A percentile compares a stretch with the other conserved stretches of the same genome.
Evolutionary conservation across 2,329 filamentous ascomycete genomes (phyloP).

Genomic region (Aspergillus tanneri): DNA sequence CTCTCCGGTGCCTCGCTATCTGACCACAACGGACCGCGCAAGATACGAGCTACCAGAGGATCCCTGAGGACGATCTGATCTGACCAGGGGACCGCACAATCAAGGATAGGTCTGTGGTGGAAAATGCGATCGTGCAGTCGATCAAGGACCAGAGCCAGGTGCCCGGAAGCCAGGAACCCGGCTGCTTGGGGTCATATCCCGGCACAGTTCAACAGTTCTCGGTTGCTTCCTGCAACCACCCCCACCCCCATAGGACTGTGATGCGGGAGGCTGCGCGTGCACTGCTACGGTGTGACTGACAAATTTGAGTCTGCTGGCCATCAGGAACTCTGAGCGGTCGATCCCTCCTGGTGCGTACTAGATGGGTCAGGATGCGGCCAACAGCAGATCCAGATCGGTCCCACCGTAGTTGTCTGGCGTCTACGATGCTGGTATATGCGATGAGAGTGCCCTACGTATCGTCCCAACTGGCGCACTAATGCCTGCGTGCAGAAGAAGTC

Average conservation of each 20-base stretch:
- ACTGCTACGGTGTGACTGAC: neutral
- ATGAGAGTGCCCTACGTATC: too few relatives aligned
- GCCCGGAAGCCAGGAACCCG: neutral
- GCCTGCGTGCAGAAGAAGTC: too few relatives aligned
- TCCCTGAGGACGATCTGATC: too few relatives aligned
- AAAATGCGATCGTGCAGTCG: neutral
- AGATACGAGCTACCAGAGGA: too few relatives aligned
- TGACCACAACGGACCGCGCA: too few relatives aligned
- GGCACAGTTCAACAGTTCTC: too few relatives aligned
- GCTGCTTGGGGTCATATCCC: neutral
- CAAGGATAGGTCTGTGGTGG: too few relatives aligned
- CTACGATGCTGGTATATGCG: too few relatives aligned
- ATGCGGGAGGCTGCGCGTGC: constrained; percentile 7
- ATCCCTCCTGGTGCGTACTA: neutral
- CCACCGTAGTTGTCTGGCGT: too few relatives aligned
- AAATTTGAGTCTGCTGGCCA: neutral
- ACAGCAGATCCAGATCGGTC: neutral
- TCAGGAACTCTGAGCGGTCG: neutral
- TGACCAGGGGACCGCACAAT: too few relatives aligned
- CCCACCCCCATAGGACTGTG: neutral
- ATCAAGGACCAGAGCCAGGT: neutral
- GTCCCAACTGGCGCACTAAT: too few relatives aligned
- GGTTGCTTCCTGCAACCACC: neutral
- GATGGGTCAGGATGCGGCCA: neutral
- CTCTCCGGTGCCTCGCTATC: too few relatives aligned